Evolutionary conservation across 106 monocot species (phyloP).

Genomic region (Dendrobium officinale): DNA sequence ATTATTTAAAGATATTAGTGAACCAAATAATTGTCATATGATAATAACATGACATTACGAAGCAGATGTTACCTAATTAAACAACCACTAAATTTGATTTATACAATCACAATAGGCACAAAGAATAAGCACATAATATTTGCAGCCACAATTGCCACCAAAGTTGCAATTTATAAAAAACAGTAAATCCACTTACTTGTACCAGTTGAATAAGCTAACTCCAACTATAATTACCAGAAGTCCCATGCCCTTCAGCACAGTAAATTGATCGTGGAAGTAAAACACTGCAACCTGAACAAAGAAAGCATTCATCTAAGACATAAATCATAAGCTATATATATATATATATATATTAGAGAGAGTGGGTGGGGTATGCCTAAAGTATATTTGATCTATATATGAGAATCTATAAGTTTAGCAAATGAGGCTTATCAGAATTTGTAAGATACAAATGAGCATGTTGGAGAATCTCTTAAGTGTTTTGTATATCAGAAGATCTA

Average conservation of each 20-base stretch:
- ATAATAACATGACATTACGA: background rate
- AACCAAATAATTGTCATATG: background rate
- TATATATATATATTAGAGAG: too few relatives aligned
- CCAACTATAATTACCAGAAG: conserved; percentile 71
- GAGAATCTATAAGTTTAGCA: too few relatives aligned
- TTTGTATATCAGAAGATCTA: too few relatives aligned
- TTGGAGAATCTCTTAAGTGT: too few relatives aligned
- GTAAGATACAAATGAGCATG: too few relatives aligned
- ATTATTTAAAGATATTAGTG: too few relatives aligned
- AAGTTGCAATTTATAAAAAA: background rate
- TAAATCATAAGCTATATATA: background rate
- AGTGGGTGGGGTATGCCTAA: too few relatives aligned
- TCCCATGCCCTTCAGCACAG: conserved; percentile 76
- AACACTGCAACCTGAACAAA: conserved; percentile 79
- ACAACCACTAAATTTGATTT: background rate
- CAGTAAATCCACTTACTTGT: conserved; percentile 74
- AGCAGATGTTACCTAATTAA: background rate
- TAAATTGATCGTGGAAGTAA: conserved; percentile 86
- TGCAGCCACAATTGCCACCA: background rate
- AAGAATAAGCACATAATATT: background rate
- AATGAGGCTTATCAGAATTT: too few relatives aligned
- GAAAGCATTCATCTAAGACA: background rate
- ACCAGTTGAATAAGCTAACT: conserved; percentile 91
- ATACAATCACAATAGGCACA: background rate
- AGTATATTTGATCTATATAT: too few relatives aligned